Conservation (phyloP, 768 basidiomycete genomes). For the Cystobasidium onofrii region DNA sequence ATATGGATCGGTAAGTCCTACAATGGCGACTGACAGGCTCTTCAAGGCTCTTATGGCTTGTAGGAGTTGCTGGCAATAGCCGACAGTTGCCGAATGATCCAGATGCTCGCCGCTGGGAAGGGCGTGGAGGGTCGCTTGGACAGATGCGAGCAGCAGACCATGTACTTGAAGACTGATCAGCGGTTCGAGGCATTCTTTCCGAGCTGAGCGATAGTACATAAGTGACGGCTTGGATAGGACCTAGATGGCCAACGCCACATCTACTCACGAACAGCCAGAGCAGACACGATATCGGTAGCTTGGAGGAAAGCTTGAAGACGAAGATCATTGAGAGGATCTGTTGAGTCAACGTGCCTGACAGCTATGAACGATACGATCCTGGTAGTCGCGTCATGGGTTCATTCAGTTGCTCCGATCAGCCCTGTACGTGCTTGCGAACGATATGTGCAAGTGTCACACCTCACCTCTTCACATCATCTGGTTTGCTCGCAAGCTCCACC, state of each 20-base stretch:
- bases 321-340: neutral
- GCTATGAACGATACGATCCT: neutral
- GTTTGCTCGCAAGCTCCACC: neutral
- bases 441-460: neutral
- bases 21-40: neutral
- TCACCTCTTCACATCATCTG: neutral
- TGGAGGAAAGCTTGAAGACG: neutral
- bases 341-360: neutral
- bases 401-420: neutral
- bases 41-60: conserved; percentile 3
- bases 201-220: neutral
- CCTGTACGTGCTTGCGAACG: neutral
- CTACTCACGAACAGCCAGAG: conserved; percentile 15
- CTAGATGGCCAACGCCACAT: neutral
- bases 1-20: neutral
- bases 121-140: neutral
- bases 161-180: neutral
- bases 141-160: neutral
- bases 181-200: neutral
- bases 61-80: neutral
- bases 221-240: neutral
- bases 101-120: neutral
- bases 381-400: neutral
- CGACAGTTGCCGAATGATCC: neutral
- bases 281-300: neutral